Base-by-base conservation (phyloP, 2,329 filamentous ascomycete species). In the Hypoxylon sp. region DNA sequence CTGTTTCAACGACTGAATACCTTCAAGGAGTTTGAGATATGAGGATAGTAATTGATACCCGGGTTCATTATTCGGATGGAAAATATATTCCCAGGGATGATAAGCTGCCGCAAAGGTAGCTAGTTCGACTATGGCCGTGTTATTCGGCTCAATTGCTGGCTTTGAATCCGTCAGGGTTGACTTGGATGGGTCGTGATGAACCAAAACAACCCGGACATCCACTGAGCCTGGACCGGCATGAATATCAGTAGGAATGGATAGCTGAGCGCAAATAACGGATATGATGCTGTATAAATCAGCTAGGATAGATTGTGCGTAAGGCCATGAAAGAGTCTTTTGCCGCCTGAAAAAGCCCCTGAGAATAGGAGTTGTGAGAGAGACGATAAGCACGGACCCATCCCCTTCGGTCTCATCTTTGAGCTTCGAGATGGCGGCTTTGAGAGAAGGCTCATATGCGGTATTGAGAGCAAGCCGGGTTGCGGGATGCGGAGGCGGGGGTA, bases 261-360 rank as follows among this genome's bases (percentile, higher is more conserved):
- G 80, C 68, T 87, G 83, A 11, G 89, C 86, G 65, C 90, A 92
- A n/a, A 92, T 81, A 47, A 89, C 80, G 32, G 90, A 90, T 58
- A 95, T 81, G 51, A 97, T 84, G 71, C 89, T 88, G 82, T 98
- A 98, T 22, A 96, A 75, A 24, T 86, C 86, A 2, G 91, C 91
- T 20, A 97, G 79, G 4, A 94, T 81, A n/a, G 84, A 82, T 76
- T 97, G 93, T 0, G 89, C 85, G n/a, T 84, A 79, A 32, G 82
- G 74, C 84, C 93, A 97, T 17, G 86, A 80, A 47, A 86, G 79
- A 22, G 84, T 80, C 70, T 85, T 83, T 47, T 85, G 81, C 28
- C 79, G 77, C 20, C 79, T 78, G 22, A 81, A 79, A 30, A 79
- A 78, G 19, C 85, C 83, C 48, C 82, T 79, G 11, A 93, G 82